A percentile compares a stretch with the other conserved stretches of the same genome.
Conservation (phyloP, 768 basidiomycete genomes). For the Roridomyces roridus region DNA sequence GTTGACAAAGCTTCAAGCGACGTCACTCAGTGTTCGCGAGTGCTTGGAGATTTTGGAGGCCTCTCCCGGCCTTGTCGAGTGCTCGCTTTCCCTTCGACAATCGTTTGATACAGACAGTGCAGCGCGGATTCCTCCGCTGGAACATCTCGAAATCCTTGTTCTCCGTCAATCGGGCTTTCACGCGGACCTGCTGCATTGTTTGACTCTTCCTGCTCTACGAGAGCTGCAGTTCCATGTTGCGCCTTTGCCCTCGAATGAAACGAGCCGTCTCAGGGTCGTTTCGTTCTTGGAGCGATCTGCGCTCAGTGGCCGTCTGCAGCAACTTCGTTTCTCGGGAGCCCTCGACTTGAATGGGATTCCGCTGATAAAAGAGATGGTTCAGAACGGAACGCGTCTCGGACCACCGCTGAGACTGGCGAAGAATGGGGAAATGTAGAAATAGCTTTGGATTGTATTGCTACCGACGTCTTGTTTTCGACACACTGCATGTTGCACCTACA, state of each 20-base stretch:
- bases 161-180: constrained; percentile 14
- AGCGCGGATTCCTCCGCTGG: constrained; percentile 9
- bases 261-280: neutral
- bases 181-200: constrained; percentile 14
- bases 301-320: neutral
- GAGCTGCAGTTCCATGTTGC: constrained; percentile 19
- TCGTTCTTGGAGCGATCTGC: constrained; percentile 13
- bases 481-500: too few species aligned
- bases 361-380: neutral
- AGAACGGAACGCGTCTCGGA: constrained; percentile 10
- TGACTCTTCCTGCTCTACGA: constrained; percentile 13
- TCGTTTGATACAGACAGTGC: constrained; percentile 11
- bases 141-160: constrained; percentile 10
- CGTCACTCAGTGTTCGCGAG: constrained; percentile 16
- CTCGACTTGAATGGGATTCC: constrained; percentile 1
- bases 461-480: too few species aligned
- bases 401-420: constrained; percentile 4
- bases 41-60: constrained; percentile 18
- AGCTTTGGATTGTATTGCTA: too few species aligned
- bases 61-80: constrained; percentile 11
- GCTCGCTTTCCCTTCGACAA: constrained; percentile 12
- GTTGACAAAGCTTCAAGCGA: constrained; percentile 7
- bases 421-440: neutral
- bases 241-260: neutral
- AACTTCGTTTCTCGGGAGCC: constrained; percentile 14